These are phyloP conservation scores for Lepidium aucheri DNA, from an alignment of 345 rosid genomes.

Conservation along the genomic window DNA sequence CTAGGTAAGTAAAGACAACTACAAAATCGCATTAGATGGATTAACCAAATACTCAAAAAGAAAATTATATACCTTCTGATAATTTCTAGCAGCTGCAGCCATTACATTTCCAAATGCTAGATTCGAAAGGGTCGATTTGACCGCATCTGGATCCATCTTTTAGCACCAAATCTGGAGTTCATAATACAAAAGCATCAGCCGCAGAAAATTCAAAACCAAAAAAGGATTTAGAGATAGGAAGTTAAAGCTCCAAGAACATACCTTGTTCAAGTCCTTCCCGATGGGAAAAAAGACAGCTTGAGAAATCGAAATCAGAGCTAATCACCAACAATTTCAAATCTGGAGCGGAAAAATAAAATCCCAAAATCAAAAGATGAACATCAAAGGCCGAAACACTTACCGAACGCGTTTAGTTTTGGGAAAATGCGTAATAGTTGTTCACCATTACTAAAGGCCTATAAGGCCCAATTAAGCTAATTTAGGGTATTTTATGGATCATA, in stretches of 20 bases:
- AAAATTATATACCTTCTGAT: constrained; percentile 47
- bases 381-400: not conserved
- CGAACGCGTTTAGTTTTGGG: not conserved
- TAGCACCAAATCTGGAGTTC: not conserved
- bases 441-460: not conserved
- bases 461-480: not conserved
- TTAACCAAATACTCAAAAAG: not conserved
- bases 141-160: constrained; percentile 83
- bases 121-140: constrained; percentile 78
- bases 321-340: constrained; percentile 8
- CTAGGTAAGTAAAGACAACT: not conserved
- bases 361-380: not conserved
- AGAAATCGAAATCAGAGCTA: constrained; percentile 4
- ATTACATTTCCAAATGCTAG: constrained; percentile 87
- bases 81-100: constrained; percentile 99
- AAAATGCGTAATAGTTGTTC: not conserved
- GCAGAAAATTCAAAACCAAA: too few species aligned
- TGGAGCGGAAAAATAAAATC: constrained; percentile 8
- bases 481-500: not conserved
- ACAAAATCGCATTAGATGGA: not conserved
- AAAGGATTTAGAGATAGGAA: not conserved
- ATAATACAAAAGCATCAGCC: not conserved
- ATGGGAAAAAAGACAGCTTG: not conserved
- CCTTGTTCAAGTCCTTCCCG: constrained; percentile 1
- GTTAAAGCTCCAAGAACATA: not conserved